A percentile compares a stretch with the other conserved stretches of the same genome.
phyloP scores from a whole-genome alignment of 192 early-diverging fungal genomes.

The Linnemannia schmuckeri region DNA sequence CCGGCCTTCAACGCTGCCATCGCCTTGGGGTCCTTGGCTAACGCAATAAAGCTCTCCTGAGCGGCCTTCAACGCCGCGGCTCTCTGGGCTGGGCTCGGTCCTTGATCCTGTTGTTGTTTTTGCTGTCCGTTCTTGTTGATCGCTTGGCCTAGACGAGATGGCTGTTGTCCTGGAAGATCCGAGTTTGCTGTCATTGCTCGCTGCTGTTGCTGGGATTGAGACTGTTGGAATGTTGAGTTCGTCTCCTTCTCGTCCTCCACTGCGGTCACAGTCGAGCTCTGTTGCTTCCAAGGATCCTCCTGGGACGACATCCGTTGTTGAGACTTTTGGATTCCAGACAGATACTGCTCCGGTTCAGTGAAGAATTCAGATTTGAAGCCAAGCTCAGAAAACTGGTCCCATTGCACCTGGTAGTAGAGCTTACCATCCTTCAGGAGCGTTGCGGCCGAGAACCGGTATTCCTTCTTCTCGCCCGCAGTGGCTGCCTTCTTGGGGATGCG shows the following conservation, averaged over 20 bases:
- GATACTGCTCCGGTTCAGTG: slow-evolving; percentile 35
- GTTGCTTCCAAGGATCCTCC: slow-evolving; percentile 37
- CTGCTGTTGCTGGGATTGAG: slow-evolving; percentile 4
- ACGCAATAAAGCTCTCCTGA: slow-evolving; percentile 28
- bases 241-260: background rate
- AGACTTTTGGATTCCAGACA: slow-evolving; percentile 7
- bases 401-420: slow-evolving; percentile 55
- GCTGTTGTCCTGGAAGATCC: slow-evolving; percentile 37
- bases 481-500: slow-evolving; percentile 28
- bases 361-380: slow-evolving; percentile 46
- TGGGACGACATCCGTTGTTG: slow-evolving; percentile 25
- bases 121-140: slow-evolving; percentile 4
- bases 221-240: background rate
- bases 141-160: slow-evolving; percentile 17
- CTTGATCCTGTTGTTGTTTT: background rate
- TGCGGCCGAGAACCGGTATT: slow-evolving; percentile 46
- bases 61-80: slow-evolving; percentile 40
- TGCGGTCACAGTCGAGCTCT: background rate
- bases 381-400: slow-evolving; percentile 51
- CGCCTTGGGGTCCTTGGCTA: slow-evolving; percentile 40
- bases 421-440: slow-evolving; percentile 58
- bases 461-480: slow-evolving; percentile 18
- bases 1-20: slow-evolving; percentile 24
- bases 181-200: slow-evolving; percentile 12
- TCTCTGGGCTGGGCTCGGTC: slow-evolving; percentile 44